Base-by-base conservation (phyloP, 2,329 filamentous ascomycete species). In the Leptographium radiaticola region DNA sequence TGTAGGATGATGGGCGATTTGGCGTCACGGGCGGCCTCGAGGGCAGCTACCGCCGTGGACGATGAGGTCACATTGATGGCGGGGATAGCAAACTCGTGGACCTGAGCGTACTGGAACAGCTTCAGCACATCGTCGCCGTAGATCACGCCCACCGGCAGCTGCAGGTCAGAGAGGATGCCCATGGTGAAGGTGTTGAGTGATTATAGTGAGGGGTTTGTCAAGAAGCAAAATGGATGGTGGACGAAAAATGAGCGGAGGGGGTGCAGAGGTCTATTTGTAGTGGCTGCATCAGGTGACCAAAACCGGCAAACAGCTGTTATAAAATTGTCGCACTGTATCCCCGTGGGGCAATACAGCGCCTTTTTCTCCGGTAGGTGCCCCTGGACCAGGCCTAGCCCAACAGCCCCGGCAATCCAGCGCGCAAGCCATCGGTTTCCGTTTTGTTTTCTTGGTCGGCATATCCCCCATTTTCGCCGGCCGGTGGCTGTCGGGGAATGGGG, bases 51-150 rank as follows among this genome's bases (percentile, higher is more conserved):
- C 50, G 63, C 66, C 52, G 75, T 77, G 59, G 89, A 95, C 58
- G 87, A 95, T 44, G 89, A 95, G 64, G 91, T 97, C 67, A 95
- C 87, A 75, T 97, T 96, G 70, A 89, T 83, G 66, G 88, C 88
- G 57, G 88, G 90, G 64, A 96, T 89, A 65, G 90, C 90, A 67
- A 89, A 95, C 60, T 85, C 75, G 67, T 95, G 80, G 76, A 93
- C 80, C 70, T 90, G 86, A 62, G 87, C 87, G 72, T 96, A 88
- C 73, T 90, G 80, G 77, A 96, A 95, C 66, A 95, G 86, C 63
- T 69, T 71, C 56, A 75, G 67, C 58, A 77, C 74, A 64, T 77
- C 74, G 61, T 77, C 73, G 61, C 74, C 74, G 59, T 75, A 73
- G 66, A 77, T 75, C 67, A 77, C 74, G 61, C 74, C 74, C 58